Evolutionary conservation across 768 basidiomycete genomes (phyloP).

Genomic region (Calocera viscosa): DNA sequence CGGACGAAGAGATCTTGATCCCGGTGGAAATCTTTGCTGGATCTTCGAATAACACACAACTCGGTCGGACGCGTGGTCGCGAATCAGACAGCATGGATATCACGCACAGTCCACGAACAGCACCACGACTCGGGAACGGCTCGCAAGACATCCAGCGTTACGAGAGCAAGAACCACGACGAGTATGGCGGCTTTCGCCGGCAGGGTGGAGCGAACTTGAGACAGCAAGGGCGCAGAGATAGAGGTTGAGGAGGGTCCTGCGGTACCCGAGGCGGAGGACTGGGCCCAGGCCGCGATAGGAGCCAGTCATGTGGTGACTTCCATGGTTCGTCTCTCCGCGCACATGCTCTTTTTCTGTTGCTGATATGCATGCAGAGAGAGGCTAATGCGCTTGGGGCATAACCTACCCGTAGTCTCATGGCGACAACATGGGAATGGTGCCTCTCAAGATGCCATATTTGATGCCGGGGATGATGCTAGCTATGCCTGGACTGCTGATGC

Average conservation of each 20-base stretch:
- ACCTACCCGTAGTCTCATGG: constrained; percentile 89
- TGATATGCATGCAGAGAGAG: constrained; percentile 48
- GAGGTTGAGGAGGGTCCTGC: constrained; percentile 17
- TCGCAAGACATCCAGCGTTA: constrained; percentile 52
- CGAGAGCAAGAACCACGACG: constrained; percentile 28
- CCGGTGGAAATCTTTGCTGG: constrained; percentile 50
- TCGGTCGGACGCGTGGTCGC: constrained; percentile 47
- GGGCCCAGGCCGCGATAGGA: constrained; percentile 58
- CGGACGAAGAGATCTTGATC: constrained; percentile 52
- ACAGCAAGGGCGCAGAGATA: constrained; percentile 19
- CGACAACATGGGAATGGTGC: constrained; percentile 43
- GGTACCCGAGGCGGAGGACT: constrained; percentile 26
- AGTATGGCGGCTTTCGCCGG: constrained; percentile 26
- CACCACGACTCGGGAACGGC: constrained; percentile 52
- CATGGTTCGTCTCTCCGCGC: constrained; percentile 54
- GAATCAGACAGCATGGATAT: constrained; percentile 51
- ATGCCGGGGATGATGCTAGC: constrained; percentile 62
- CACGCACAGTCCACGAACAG: constrained; percentile 41
- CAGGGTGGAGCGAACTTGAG: constrained; percentile 24
- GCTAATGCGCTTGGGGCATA: constrained; percentile 79
- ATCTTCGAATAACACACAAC: constrained; percentile 35
- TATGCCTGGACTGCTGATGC: constrained; percentile 34
- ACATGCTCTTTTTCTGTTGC: constrained; percentile 7
- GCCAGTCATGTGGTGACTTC: constrained; percentile 81
- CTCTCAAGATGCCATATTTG: constrained; percentile 27